Evolutionary conservation across 495 filamentous ascomycete species (phyloP), one percentile per base, ranked within the genome.

Genomic region (Cudoniella acicularis): DNA sequence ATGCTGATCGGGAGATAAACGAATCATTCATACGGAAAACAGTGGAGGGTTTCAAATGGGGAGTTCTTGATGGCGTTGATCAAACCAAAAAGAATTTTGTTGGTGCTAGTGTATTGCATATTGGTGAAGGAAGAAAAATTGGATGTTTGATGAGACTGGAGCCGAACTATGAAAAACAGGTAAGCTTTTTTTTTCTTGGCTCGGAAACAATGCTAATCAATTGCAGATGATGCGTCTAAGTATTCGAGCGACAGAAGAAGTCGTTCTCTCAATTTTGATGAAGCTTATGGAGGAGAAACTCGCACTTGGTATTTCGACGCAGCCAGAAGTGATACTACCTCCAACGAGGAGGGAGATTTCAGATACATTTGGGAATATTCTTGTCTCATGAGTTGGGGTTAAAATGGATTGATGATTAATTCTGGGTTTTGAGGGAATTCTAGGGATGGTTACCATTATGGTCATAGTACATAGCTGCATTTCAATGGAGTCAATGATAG

Each of bases 81-180:
- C 89, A 89, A 20, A 98, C 96, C 72, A 67, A 77, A 53, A 92
- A 87, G 75, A 98, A 98, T 63, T 87, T 97, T 60, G 94, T 98
- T 13, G 94, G 92, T 2, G 96, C 94, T 1, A 91, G 88, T 26
- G 92, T 98, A 41, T 67, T 92, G 50, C 92, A 92, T 73, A 96
- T 94, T 2, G 81, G 81, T 18, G 83, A 87, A 52, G 83, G 81
- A 3, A 92, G 93, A 43, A 99, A 97, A 79, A 91, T 89, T 72
- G 95, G 95, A 42, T 98, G 94, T 73, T 72, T 99, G 67, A 73
- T 99, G 74, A 80, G 95, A 65, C 70, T 98, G 73, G 95, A 99
- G 79, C 95, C 95, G 59, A 99, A 98, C 71, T 91, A 90, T 72
- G 82, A 84, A 60, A 92, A 87, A 53, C 89, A 87, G 83, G 93